Percentiles rank a stretch among this genome's conserved stretches.
These are phyloP conservation scores for Xylariaceae sp. DNA, from an alignment of 2,329 filamentous ascomycete genomes.

Conservation along the genomic window DNA sequence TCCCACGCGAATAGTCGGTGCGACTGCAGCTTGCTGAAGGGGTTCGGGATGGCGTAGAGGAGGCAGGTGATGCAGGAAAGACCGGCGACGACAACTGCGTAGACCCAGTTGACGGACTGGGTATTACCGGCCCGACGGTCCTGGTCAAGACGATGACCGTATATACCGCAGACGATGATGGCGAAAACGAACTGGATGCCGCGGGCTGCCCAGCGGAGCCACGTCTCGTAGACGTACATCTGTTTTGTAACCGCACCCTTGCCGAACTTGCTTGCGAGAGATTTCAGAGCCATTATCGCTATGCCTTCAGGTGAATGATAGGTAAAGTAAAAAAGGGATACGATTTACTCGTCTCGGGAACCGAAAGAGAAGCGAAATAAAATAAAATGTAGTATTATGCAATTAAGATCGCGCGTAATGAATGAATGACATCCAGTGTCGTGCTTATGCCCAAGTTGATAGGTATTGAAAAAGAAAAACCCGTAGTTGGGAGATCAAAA, in stretches of 20 bases:
- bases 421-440: constrained; percentile 24
- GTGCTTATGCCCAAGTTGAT: constrained; percentile 3
- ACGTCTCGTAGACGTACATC: constrained; percentile 50
- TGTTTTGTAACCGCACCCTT: constrained; percentile 49
- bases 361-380: not conserved
- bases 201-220: constrained; percentile 57
- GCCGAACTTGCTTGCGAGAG: constrained; percentile 35
- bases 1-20: constrained; percentile 52
- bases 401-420: constrained; percentile 15
- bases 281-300: constrained; percentile 26
- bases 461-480: constrained; percentile 12
- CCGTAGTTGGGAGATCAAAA: constrained; percentile 1
- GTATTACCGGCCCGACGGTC: constrained; percentile 42
- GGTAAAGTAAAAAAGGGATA: not conserved
- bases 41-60: constrained; percentile 41
- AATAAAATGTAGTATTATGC: constrained; percentile 9
- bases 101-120: constrained; percentile 63
- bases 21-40: constrained; percentile 33
- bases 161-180: constrained; percentile 69
- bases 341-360: not conserved
- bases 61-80: constrained; percentile 57
- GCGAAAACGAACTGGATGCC: constrained; percentile 71
- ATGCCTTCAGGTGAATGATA: not conserved
- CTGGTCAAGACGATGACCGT: constrained; percentile 61
- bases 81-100: constrained; percentile 61